phyloP scores from a whole-genome alignment of 192 early-diverging fungal genomes.

The Entomortierella parvispora region DNA sequence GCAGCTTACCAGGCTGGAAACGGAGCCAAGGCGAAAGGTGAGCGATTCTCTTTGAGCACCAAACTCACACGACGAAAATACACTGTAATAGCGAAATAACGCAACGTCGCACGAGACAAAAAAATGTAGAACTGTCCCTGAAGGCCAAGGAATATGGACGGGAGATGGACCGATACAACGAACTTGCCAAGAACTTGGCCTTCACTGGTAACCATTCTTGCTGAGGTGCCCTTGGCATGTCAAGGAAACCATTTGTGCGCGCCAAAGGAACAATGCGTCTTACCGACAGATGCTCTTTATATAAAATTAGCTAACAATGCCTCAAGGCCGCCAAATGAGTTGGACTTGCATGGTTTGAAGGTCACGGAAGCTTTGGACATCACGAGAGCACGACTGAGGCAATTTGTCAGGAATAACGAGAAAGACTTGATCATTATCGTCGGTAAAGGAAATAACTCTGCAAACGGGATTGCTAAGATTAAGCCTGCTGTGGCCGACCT shows the following conservation, averaged over 20 bases:
- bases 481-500: slow-evolving; percentile 72
- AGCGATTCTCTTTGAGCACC: neutral
- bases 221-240: neutral
- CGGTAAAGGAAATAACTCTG: slow-evolving; percentile 69
- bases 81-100: too few species aligned
- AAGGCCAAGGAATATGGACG: slow-evolving; percentile 65
- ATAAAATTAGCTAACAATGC: slow-evolving; percentile 55
- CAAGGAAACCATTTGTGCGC: too few species aligned
- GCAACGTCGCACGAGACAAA: too few species aligned
- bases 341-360: slow-evolving; percentile 77
- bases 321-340: slow-evolving; percentile 50
- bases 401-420: slow-evolving; percentile 58
- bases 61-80: too few species aligned
- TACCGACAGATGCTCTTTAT: neutral
- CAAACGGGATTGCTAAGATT: slow-evolving; percentile 66
- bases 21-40: slow-evolving; percentile 56
- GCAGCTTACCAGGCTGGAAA: slow-evolving; percentile 57
- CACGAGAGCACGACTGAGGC: slow-evolving; percentile 56
- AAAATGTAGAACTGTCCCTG: slow-evolving; percentile 53
- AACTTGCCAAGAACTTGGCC: slow-evolving; percentile 60
- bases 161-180: slow-evolving; percentile 66
- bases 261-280: too few species aligned
- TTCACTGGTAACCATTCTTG: slow-evolving; percentile 50
- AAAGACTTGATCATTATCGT: slow-evolving; percentile 68
- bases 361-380: slow-evolving; percentile 69